Base-by-base conservation (phyloP, 1,139 yeast species). In the Lodderomyces margitis region DNA sequence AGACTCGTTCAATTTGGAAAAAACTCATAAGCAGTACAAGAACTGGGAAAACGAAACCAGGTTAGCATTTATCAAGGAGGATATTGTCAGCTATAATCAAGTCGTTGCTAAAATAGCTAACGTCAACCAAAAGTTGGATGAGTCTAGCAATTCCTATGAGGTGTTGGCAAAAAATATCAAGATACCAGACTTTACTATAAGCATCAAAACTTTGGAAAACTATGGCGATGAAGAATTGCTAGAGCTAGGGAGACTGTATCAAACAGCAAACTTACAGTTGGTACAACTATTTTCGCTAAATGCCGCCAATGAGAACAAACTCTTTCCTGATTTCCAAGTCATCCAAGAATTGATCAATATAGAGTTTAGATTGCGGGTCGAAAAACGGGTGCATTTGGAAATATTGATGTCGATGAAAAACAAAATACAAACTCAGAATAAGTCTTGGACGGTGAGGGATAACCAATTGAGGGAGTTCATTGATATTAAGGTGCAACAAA, bases 381-480 rank as follows among this genome's bases (percentile, higher is more conserved):
- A 64, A 45, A 51, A 58, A 41, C 60, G 66, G 53, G 53, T 70
- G 33, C 64, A 66, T 42, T 62, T 65, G 48, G 76, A 70, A 42
- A 54, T 70, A 2, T 56, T 71, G 42, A 51, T 55, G 9, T 56
- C 58, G 36, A 58, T 68, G 16, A 67, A 65, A 44, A 56, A 58
- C 39, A 70, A 65, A 36, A 52, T 69, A 21, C 50, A 53, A 3
- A 54, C 58, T 8, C 58, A 62, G 28, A 72, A 68, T 46, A 61
- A 57, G 39, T 64, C 65, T 45, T 74, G 81, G 80, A 61, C 59
- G 6, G 46, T 57, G 2, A 56, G 75, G 41, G 75, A 73, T 46
- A 56, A 57, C 16, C 59, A 61, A 11, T 59, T 76, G 50, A 60
- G 64, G 23, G 63, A 59, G 34, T 75, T 75, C 47, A 46, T 76